A percentile compares a stretch with the other conserved stretches of the same genome.
phyloP scores from a whole-genome alignment of 305 asterid genomes.

The Ruellia speciosa region DNA sequence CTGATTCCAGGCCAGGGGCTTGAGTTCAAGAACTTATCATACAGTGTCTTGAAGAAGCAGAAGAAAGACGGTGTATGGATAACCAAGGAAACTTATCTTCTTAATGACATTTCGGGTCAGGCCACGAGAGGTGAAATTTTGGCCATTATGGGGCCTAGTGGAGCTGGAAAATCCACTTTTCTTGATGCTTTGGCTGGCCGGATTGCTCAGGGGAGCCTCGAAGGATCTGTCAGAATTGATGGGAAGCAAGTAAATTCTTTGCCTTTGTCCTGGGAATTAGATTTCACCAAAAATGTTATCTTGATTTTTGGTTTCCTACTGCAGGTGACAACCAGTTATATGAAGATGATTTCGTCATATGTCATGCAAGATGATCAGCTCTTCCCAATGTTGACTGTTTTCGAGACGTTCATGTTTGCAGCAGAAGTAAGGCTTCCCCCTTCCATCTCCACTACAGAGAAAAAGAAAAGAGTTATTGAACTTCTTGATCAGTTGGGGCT shows the following conservation, averaged over 20 bases:
- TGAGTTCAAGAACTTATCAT: constrained; percentile 62
- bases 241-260: constrained; percentile 53
- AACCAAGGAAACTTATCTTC: constrained; percentile 60
- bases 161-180: constrained; percentile 82
- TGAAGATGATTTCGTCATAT: constrained; percentile 86
- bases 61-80: constrained; percentile 75
- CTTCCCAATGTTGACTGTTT: constrained; percentile 74
- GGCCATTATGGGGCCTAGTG: constrained; percentile 94
- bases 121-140: constrained; percentile 67
- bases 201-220: constrained; percentile 80
- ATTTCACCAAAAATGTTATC: too few species aligned
- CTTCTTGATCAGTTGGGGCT: constrained; percentile 71
- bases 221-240: constrained; percentile 74
- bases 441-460: constrained; percentile 54
- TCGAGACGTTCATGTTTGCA: constrained; percentile 82
- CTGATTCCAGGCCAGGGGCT: constrained; percentile 67
- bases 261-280: background rate
- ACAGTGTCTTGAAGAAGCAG: constrained; percentile 52
- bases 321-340: constrained; percentile 84
- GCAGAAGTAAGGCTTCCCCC: constrained; percentile 90
- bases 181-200: constrained; percentile 88
- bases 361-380: constrained; percentile 95
- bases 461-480: constrained; percentile 63
- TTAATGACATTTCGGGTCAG: constrained; percentile 76
- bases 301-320: background rate